phyloP scores from a whole-genome alignment of 2,329 filamentous ascomycete species.

The Fusarium nanum region DNA sequence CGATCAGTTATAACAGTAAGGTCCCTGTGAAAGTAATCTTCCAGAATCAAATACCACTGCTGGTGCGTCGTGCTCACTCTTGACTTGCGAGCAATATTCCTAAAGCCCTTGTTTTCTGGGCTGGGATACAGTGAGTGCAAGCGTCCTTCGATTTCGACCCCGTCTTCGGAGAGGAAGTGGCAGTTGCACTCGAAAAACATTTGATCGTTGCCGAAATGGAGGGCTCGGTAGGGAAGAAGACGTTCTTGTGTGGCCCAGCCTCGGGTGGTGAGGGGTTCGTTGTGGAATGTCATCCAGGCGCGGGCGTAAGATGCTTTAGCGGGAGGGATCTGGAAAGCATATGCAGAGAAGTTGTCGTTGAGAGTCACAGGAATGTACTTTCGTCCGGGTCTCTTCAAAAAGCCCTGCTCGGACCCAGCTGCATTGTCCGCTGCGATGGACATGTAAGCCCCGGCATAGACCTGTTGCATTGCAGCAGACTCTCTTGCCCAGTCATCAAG shows the following conservation, averaged over 20 bases:
- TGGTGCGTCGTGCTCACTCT: background rate
- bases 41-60: background rate
- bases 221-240: constrained; percentile 3
- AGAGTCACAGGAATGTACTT: background rate
- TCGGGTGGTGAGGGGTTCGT: constrained; percentile 8
- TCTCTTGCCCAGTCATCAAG: constrained; percentile 10
- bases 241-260: constrained; percentile 28
- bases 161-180: constrained; percentile 20
- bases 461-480: constrained; percentile 18
- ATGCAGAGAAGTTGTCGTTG: background rate
- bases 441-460: constrained; percentile 18
- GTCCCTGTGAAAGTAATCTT: background rate
- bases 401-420: background rate
- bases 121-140: constrained; percentile 8
- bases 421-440: constrained; percentile 13
- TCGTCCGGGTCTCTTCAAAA: background rate
- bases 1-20: background rate
- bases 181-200: constrained; percentile 25
- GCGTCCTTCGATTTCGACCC: background rate
- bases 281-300: background rate
- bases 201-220: constrained; percentile 18
- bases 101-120: background rate
- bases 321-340: background rate
- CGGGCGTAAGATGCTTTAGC: background rate
- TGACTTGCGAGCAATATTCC: background rate